Evolutionary conservation across 305 asterid genomes (phyloP).

Genomic region (Solanum chacoense): DNA sequence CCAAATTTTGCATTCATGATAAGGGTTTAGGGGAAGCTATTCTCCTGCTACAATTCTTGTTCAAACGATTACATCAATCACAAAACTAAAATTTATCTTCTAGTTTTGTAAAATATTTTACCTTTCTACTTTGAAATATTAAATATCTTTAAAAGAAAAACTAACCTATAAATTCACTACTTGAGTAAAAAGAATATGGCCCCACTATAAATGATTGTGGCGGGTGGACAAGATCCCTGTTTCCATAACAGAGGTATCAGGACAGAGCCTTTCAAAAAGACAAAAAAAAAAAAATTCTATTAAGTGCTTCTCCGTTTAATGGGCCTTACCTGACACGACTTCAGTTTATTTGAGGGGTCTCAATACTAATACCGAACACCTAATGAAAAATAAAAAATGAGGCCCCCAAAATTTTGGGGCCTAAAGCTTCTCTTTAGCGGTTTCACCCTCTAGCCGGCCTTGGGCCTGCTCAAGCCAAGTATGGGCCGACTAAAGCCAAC

Average conservation of each 20-base stretch:
- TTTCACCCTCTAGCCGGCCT: neutral
- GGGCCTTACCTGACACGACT: neutral
- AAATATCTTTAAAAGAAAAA: neutral
- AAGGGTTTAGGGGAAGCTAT: neutral
- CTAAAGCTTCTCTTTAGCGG: neutral
- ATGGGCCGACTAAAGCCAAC: neutral
- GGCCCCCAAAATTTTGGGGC: neutral
- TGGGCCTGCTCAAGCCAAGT: neutral
- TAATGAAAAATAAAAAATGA: neutral
- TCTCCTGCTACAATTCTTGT: neutral
- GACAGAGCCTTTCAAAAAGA: neutral
- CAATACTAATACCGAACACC: neutral
- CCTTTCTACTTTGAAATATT: neutral
- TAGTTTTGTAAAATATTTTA: neutral
- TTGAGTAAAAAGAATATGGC: neutral
- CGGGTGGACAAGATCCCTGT: neutral
- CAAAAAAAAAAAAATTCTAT: neutral
- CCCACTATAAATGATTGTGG: neutral
- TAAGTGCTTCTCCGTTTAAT: neutral
- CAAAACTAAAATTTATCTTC: neutral
- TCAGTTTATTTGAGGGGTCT: neutral
- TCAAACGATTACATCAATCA: neutral
- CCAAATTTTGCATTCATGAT: neutral
- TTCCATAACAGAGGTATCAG: neutral
- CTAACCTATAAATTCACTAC: neutral